phyloP scores from a whole-genome alignment of 2,329 filamentous ascomycete genomes.

The Iodosphaeria phyllophila region DNA sequence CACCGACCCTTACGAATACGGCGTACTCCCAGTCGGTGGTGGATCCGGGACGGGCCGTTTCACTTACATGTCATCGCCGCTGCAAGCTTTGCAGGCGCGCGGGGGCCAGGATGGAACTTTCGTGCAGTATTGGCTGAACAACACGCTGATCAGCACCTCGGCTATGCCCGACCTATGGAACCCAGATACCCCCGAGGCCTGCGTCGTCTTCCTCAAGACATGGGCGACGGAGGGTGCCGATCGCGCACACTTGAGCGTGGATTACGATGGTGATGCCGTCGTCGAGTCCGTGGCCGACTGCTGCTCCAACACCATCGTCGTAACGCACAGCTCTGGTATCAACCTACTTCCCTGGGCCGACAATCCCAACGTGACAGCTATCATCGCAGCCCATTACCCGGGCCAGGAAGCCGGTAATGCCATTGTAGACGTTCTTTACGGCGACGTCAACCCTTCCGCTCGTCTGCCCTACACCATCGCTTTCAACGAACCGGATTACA shows the following conservation, averaged over 20 bases:
- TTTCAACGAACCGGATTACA: constrained; percentile 28
- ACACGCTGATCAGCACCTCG: constrained; percentile 19
- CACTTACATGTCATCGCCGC: constrained; percentile 34
- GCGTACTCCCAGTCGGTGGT: constrained; percentile 39
- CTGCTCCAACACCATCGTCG: constrained; percentile 31
- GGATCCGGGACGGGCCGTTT: constrained; percentile 34
- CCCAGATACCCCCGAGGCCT: constrained; percentile 39
- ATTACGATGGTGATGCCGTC: constrained; percentile 44
- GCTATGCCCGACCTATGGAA: constrained; percentile 25
- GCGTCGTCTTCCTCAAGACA: constrained; percentile 45
- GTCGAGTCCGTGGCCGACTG: constrained; percentile 24
- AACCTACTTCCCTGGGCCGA: constrained; percentile 35
- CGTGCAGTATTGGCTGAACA: constrained; percentile 24
- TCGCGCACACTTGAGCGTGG: constrained; percentile 30
- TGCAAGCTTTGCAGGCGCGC: constrained; percentile 33
- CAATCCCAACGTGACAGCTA: constrained; percentile 40
- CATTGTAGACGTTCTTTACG: constrained; percentile 42
- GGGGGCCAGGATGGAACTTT: constrained; percentile 21
- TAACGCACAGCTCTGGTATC: constrained; percentile 41
- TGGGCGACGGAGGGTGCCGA: constrained; percentile 48
- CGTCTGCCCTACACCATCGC: constrained; percentile 53
- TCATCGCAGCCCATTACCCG: constrained; percentile 40
- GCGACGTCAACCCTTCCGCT: constrained; percentile 37
- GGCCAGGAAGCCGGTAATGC: constrained; percentile 43
- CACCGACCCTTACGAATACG: constrained; percentile 41